These are phyloP conservation scores for Neurospora hispaniola DNA, from an alignment of 495 filamentous ascomycete species.

Conservation along the genomic window DNA sequence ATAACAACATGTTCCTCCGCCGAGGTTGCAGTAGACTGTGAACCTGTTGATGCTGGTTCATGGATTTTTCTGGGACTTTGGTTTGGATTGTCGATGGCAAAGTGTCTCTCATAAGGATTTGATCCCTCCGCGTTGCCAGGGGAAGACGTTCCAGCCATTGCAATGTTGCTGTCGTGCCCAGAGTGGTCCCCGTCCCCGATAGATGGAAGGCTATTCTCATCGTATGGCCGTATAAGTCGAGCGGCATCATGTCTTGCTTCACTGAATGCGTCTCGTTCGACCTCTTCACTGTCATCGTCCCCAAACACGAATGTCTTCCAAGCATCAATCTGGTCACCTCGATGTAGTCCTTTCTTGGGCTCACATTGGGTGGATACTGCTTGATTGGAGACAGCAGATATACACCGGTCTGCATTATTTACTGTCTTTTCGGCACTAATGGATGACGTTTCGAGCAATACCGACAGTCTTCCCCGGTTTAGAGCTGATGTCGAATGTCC, in stretches of 20 bases:
- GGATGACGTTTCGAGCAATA: background rate
- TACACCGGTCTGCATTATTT: background rate
- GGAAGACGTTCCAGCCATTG: constrained; percentile 9
- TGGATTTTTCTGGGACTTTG: background rate
- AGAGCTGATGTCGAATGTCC: background rate
- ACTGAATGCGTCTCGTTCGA: constrained; percentile 20
- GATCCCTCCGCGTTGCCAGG: background rate
- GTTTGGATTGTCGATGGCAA: no score
- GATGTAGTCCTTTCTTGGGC: background rate
- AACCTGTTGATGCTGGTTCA: background rate
- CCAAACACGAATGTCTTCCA: constrained; percentile 34
- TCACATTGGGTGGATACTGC: background rate
- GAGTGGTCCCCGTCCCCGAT: constrained; percentile 1
- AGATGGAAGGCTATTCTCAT: constrained; percentile 4
- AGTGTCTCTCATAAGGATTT: background rate
- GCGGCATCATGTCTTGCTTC: constrained; percentile 29
- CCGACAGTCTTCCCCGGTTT: background rate
- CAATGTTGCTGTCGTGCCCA: constrained; percentile 9
- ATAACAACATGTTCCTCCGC: background rate
- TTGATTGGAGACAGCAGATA: background rate
- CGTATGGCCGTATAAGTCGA: constrained; percentile 16
- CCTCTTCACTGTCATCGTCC: constrained; percentile 22
- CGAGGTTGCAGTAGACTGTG: background rate
- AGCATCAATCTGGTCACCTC: constrained; percentile 14
- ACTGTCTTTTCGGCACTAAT: background rate